phyloP scores from a whole-genome alignment of 257 asterid species.

The Parsonsia alboflavescens region DNA sequence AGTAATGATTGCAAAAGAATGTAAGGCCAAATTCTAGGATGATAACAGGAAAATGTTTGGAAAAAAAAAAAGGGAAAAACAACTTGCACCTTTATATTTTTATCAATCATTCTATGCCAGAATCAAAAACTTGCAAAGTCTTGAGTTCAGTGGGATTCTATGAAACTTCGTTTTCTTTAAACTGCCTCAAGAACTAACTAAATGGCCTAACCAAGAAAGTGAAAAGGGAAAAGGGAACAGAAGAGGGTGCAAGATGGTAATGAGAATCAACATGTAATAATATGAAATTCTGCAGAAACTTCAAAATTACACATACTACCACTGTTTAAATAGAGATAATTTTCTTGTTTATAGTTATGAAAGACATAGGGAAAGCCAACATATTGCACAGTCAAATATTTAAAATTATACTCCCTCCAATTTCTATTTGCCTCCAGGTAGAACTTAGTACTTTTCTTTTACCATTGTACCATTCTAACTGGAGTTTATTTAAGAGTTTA shows the following conservation, averaged over 20 bases:
- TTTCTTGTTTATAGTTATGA: background rate
- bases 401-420: constrained; percentile 2
- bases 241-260: background rate
- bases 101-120: background rate
- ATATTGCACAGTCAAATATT: constrained; percentile 6
- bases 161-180: background rate
- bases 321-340: background rate
- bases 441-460: too few species aligned
- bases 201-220: background rate
- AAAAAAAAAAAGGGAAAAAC: background rate
- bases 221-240: background rate
- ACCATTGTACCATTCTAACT: too few species aligned
- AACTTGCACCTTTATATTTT: background rate
- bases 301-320: background rate
- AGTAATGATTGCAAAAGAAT: background rate
- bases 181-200: background rate
- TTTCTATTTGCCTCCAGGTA: too few species aligned
- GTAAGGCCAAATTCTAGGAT: background rate
- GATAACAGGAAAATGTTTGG: background rate
- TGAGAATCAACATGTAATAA: background rate
- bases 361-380: background rate
- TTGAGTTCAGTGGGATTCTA: background rate
- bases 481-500: too few species aligned
- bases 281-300: background rate
- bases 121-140: background rate